Conservation (phyloP, 148 eudicot species). For the Pouteria glomerata region DNA sequence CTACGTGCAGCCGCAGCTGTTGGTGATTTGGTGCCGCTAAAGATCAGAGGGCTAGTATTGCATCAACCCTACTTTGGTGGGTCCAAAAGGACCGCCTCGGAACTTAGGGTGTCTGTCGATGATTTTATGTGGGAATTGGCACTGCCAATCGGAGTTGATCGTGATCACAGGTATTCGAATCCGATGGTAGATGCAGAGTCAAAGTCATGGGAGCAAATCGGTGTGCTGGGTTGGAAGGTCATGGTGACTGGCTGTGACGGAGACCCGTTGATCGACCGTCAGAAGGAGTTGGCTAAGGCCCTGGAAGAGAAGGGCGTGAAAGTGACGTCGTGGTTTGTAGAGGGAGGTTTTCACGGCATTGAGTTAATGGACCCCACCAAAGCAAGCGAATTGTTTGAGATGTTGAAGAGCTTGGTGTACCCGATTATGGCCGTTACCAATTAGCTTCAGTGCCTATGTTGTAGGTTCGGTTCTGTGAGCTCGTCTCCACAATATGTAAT, state of each 20-base stretch:
- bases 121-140: constrained; percentile 40
- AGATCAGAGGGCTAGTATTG: constrained; percentile 42
- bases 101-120: constrained; percentile 20
- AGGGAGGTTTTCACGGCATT: constrained; percentile 38
- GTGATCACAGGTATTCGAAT: constrained; percentile 43
- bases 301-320: constrained; percentile 27
- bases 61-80: constrained; percentile 56
- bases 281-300: constrained; percentile 26
- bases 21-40: constrained; percentile 35
- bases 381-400: not conserved
- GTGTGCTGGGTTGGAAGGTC: constrained; percentile 31
- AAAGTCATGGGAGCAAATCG: constrained; percentile 17
- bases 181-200: constrained; percentile 26
- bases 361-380: constrained; percentile 20
- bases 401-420: not conserved
- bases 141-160: constrained; percentile 38
- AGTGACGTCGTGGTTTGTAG: constrained; percentile 17
- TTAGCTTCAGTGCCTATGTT: too few relatives aligned
- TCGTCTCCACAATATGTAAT: too few relatives aligned
- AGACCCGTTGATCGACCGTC: constrained; percentile 37
- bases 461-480: too few relatives aligned
- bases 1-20: constrained; percentile 21
- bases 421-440: too few relatives aligned
- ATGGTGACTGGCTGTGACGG: constrained; percentile 33
- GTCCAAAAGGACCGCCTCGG: constrained; percentile 33